A percentile compares a stretch with the other conserved stretches of the same genome.
phyloP scores from a whole-genome alignment of 768 basidiomycete genomes.

The Lentinula raphanica region DNA sequence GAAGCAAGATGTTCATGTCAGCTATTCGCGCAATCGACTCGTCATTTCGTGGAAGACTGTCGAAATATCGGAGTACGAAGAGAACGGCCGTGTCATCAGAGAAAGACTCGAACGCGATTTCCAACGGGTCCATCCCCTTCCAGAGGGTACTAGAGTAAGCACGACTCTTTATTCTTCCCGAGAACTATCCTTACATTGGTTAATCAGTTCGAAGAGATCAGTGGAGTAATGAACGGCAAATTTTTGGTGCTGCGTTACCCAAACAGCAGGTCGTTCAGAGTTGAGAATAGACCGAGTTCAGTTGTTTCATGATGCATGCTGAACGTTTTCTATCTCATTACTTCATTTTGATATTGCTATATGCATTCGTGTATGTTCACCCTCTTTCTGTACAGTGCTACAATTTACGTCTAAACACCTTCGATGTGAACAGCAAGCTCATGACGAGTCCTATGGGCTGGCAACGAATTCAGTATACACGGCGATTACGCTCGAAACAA shows the following conservation, averaged over 20 bases:
- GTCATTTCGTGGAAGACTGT: slow-evolving; percentile 63
- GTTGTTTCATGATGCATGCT: slow-evolving; percentile 10
- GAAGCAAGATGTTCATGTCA: slow-evolving; percentile 74
- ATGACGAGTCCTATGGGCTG: no score
- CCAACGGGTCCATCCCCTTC: slow-evolving; percentile 64
- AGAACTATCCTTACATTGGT: neutral
- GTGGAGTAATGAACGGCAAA: slow-evolving; percentile 58
- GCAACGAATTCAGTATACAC: no score
- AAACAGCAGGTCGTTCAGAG: slow-evolving; percentile 44
- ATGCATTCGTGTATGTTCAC: neutral
- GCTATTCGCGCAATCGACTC: slow-evolving; percentile 57
- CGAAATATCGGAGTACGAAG: slow-evolving; percentile 56
- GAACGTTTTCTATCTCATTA: neutral
- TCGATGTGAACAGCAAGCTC: no score
- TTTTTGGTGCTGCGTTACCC: slow-evolving; percentile 64
- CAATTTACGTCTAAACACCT: neutral
- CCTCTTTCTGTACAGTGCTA: neutral
- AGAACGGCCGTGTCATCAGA: slow-evolving; percentile 54
- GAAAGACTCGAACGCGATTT: slow-evolving; percentile 61
- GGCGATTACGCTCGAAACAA: no score
- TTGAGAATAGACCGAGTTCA: slow-evolving; percentile 38
- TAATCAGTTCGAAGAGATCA: slow-evolving; percentile 66
- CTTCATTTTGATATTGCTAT: neutral
- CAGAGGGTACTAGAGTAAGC: slow-evolving; percentile 67
- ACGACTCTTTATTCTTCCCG: neutral